Base-by-base conservation (phyloP, 2,329 filamentous ascomycete species). In the Cercospora berteroae region DNA sequence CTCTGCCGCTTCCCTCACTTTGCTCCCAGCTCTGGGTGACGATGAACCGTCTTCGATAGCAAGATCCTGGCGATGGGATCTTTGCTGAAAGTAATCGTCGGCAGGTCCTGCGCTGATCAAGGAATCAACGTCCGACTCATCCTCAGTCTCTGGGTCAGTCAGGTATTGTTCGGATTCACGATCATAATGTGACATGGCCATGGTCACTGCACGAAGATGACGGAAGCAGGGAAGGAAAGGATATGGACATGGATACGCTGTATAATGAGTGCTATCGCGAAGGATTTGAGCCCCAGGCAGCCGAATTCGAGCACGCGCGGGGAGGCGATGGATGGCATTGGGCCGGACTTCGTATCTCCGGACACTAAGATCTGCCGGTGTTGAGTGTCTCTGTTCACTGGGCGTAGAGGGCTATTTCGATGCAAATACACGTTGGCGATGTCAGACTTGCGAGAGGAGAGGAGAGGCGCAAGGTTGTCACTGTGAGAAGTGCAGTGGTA, bases 71-170 rank as follows among this genome's bases (percentile, higher is more conserved):
- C 69, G 67, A 56, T 68, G 62, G 5, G 63, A 29, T 58, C 71
- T 68, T n/a, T 65, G 65, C 12, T 63, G 61, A 50, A 73, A 73
- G 63, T 74, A 73, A 10, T 71, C 72, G 63, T 75, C 72, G n/a
- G 67, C 65, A 16, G 72, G 71, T n/a, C 67, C 67, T 18, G 69
- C 67, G 33, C 58, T 63, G 57, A 68, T 67, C 23, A 67, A 55
- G 8, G 70, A 71, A 6, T 69, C 69, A 10, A 55, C 56, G 48
- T 71, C 70, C 8, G 67, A 67, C 20, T 66, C 69, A 12, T 60
- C 62, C 13, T 61, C 69, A 12, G 65, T 59, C 16, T 48, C 62
- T 23, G 70, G 67, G 33, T 69, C 70, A 13, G 66, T 66, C 39
- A 69, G 20, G 23, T 67, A 68, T 50, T 69, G 63, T 33, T 66